Conservation (phyloP, 2,329 filamentous ascomycete genomes). For the Didymosphaeria variabile region DNA sequence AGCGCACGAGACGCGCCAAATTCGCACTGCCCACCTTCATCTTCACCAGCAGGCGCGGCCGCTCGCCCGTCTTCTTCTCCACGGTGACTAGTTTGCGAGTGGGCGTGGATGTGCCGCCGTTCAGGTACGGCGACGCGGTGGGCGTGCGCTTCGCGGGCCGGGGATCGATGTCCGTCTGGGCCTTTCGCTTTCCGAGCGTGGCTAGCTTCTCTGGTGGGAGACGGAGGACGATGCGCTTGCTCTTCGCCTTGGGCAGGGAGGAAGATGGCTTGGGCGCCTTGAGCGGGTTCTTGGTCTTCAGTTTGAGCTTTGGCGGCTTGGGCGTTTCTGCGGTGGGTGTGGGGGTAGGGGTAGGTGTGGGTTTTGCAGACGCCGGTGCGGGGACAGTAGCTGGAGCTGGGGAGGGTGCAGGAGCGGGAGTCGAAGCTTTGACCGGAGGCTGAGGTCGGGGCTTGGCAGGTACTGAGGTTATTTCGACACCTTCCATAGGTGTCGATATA, state of each 20-base stretch:
- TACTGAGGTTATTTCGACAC: slow-evolving; percentile 19
- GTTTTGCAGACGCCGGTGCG: slow-evolving; percentile 25
- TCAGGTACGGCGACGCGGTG: slow-evolving; percentile 27
- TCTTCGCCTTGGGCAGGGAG: slow-evolving; percentile 21
- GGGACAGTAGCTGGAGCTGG: slow-evolving; percentile 28
- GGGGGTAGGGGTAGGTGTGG: slow-evolving; percentile 16
- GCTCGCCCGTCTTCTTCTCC: slow-evolving; percentile 26
- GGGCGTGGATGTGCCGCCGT: background rate
- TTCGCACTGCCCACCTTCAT: slow-evolving; percentile 14
- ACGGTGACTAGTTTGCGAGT: slow-evolving; percentile 31
- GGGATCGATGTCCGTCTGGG: slow-evolving; percentile 27
- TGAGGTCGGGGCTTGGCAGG: slow-evolving; percentile 21
- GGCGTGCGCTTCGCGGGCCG: slow-evolving; percentile 40
- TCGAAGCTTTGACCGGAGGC: slow-evolving; percentile 19
- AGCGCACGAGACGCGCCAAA: slow-evolving; percentile 7
- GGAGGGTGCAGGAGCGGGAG: slow-evolving; percentile 20
- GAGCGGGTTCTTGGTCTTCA: slow-evolving; percentile 27
- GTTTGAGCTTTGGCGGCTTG: slow-evolving; percentile 35
- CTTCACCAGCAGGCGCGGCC: slow-evolving; percentile 20
- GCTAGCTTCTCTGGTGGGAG: slow-evolving; percentile 25
- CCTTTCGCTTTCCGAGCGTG: slow-evolving; percentile 32
- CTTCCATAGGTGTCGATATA: slow-evolving; percentile 27
- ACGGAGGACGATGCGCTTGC: slow-evolving; percentile 37
- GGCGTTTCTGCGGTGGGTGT: slow-evolving; percentile 17
- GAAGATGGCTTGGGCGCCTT: slow-evolving; percentile 18